Evolutionary conservation across 495 filamentous ascomycete species (phyloP), one percentile per base, ranked within the genome.

Genomic region (Xylaria telfairii): DNA sequence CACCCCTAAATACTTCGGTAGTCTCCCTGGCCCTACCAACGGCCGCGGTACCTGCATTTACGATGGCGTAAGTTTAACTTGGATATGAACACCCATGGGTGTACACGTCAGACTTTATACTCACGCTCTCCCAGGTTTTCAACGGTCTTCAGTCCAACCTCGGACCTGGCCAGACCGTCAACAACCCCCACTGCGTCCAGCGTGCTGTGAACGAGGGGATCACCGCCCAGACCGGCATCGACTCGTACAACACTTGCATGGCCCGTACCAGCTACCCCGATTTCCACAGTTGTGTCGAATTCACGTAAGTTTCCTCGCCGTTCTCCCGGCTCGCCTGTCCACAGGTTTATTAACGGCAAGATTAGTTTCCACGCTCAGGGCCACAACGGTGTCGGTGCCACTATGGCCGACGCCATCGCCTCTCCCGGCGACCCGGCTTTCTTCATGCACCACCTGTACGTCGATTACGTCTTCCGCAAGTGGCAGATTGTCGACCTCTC

Each of bases 391-490:
- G 70, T 77, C 1, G 78, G 74, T 56, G 90, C 87, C 57, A 85
- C 90, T 74, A 87, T 87, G 39, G 73, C 75, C 1, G 88, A 89
- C 76, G 76, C 85, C 21, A 89, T 82, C 72, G 82, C 81, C 24
- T 86, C 82, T 17, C 85, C 88, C 7, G 86, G 88, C 17, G 90
- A 92, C 75, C 89, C 89, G 65, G 77, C 81, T 1, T 92, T 92
- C 81, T 92, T 83, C 81, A 81, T 88, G 64, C 90, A 92, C 79
- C 90, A 92, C 76, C 80, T 82, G 26, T 87, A 85, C 84, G 83
- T 92, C 37, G 90, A 92, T 77, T 87, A 87, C 59, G 75, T 84
- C 10, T 92, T 85, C 84, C 87, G 86, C 84, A 90, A 87, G 66
- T 92, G 90, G 90, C 90, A 92, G 80, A 46, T 73, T 56, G 59